Base-by-base conservation (phyloP, 2,329 filamentous ascomycete species). In the Penicillium polonicum region DNA sequence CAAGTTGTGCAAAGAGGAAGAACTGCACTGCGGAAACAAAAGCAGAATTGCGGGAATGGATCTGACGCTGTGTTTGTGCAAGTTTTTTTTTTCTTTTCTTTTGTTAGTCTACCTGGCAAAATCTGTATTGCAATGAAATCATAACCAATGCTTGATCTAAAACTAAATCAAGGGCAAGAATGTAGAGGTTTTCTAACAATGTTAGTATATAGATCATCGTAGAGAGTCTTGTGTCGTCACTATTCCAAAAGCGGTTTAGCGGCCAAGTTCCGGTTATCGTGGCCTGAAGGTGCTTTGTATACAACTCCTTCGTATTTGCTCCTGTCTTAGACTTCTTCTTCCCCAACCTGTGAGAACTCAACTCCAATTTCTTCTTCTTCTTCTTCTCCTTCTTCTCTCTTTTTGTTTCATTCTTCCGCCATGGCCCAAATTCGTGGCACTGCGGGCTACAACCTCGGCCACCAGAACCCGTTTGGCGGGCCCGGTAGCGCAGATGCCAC, bases 361-460 rank as follows among this genome's bases (percentile, higher is more conserved):
- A 31, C 42, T 39, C 12, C 29, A 21, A 43, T 44, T 43, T 57
- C 48, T 33, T 15, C 25, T 43, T 35, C 21, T 58, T 54, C 17
- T 19, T 8, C n/a, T 39, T 19, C 17, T 39, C 2, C 17, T 39
- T 12, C n/a, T 60, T 53, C 52, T 48, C 21, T 46, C 10, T 29
- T 39, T 42, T 27, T 27, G 46, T 44, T 38, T 52, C 35, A 25
- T 19, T 51, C 36, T 31, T 27, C 61, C 68, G 67, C 64, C 65
- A 81, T 81, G 79, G 76, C 79, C 64, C 79, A 81, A 70, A 81
- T 81, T 65, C 80, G 88, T 78, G 86, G 86, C 74, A 87, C 85
- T 64, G 88, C 90, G 70, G 89, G 89, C 76, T 95, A 95, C 79
- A 90, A 92, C 79, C 85, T 94, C 74, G 88, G 88, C 70, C 84